These are phyloP conservation scores for Fusarium musae DNA, from an alignment of 2,329 filamentous ascomycete genomes.

Conservation along the genomic window DNA sequence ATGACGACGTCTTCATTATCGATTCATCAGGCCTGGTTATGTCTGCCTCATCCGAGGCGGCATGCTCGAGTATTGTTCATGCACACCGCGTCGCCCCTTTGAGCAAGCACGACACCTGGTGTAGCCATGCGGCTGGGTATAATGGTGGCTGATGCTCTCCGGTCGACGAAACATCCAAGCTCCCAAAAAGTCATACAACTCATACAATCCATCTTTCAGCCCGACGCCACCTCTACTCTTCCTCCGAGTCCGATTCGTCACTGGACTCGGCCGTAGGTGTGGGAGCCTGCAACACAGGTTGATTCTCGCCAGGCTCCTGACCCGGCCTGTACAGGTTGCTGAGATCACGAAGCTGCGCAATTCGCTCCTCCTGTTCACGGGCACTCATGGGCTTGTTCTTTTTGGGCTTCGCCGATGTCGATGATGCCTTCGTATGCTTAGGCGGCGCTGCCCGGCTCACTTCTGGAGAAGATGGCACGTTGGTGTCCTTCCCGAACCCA, in stretches of 20 bases:
- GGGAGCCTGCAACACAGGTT: slow-evolving; percentile 40
- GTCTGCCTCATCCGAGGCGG: slow-evolving; percentile 24
- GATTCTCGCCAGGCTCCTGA: slow-evolving; percentile 47
- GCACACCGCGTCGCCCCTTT: slow-evolving; percentile 20
- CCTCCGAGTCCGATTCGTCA: slow-evolving; percentile 61
- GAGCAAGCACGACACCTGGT: slow-evolving; percentile 37
- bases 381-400: slow-evolving; percentile 83
- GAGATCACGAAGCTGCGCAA: slow-evolving; percentile 68
- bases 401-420: slow-evolving; percentile 64
- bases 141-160: slow-evolving; percentile 41
- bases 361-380: slow-evolving; percentile 73
- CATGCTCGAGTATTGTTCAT: slow-evolving; percentile 17
- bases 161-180: slow-evolving; percentile 34
- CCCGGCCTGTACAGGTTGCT: slow-evolving; percentile 56
- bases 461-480: slow-evolving; percentile 47
- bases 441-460: slow-evolving; percentile 42
- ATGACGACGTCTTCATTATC: slow-evolving; percentile 31
- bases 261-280: slow-evolving; percentile 51
- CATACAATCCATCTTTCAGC: slow-evolving; percentile 40
- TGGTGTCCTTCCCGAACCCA: slow-evolving; percentile 52
- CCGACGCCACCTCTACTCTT: slow-evolving; percentile 51
- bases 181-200: slow-evolving; percentile 38
- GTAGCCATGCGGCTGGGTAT: slow-evolving; percentile 45
- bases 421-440: slow-evolving; percentile 47
- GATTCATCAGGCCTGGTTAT: slow-evolving; percentile 26